These are phyloP conservation scores for Arabidopsis hybrid DNA, from an alignment of 441 rosid species.

Conservation along the genomic window DNA sequence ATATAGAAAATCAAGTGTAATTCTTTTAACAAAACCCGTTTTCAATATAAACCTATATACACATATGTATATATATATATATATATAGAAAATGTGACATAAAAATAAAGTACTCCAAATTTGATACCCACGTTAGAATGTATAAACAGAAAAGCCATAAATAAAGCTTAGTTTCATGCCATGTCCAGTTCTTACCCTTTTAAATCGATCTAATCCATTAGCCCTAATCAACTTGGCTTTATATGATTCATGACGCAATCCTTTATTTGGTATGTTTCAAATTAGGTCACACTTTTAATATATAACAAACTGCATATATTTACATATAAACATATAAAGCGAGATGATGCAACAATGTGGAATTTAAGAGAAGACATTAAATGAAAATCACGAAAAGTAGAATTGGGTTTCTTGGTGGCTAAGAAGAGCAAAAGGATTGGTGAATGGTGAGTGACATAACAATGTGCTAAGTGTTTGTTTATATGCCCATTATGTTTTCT, in stretches of 20 bases:
- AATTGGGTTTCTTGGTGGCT: constrained; percentile 45
- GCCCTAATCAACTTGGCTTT: constrained; percentile 34
- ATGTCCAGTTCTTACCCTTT: constrained; percentile 23
- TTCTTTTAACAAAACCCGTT: no score
- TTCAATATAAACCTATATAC: no score
- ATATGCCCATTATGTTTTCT: constrained; percentile 29
- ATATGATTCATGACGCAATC: constrained; percentile 43
- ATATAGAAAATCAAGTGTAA: no score
- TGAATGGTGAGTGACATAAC: constrained; percentile 33
- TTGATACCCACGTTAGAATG: no score
- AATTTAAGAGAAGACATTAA: constrained; percentile 22
- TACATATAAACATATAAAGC: constrained; percentile 11
- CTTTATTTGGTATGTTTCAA: constrained; percentile 28
- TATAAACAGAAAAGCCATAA: constrained; percentile 27
- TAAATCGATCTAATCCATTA: constrained; percentile 39
- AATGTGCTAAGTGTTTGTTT: constrained; percentile 18
- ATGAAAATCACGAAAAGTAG: constrained; percentile 36
- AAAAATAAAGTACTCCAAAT: no score
- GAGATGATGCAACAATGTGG: constrained; percentile 39
- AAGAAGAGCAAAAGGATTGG: constrained; percentile 46
- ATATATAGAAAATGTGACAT: no score
- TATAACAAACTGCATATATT: constrained; percentile 10
- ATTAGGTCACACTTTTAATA: constrained; percentile 37
- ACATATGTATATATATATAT: no score
- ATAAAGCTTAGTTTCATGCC: constrained; percentile 16